Evolutionary conservation across 257 asterid species (phyloP).

Genomic region (Sherardia arvensis): DNA sequence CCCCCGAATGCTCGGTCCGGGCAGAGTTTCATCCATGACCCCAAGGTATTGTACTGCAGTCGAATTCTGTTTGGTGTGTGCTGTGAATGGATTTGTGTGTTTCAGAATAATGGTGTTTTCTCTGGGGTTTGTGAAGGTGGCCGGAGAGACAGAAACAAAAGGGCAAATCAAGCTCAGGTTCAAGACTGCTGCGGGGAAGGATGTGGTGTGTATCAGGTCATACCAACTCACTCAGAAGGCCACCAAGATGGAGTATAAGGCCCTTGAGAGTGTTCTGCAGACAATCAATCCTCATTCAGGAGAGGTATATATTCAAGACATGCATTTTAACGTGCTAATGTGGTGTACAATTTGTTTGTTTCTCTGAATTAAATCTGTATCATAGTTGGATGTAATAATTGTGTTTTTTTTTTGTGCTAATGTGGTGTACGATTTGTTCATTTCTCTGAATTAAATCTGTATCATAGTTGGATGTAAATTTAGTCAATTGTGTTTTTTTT

Average conservation of each 20-base stretch:
- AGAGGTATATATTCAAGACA: slow-evolving; percentile 38
- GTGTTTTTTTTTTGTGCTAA: background rate
- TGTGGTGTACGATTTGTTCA: background rate
- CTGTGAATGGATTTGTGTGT: background rate
- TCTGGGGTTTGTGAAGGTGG: slow-evolving; percentile 46
- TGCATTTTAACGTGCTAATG: background rate
- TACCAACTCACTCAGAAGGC: slow-evolving; percentile 97
- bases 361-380: background rate
- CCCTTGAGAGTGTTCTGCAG: slow-evolving; percentile 95
- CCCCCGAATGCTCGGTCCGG: slow-evolving; percentile 98
- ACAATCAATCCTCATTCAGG: slow-evolving; percentile 94
- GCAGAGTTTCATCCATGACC: slow-evolving; percentile 93
- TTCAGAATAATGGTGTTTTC: background rate
- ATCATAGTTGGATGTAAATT: background rate
- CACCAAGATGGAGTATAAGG: slow-evolving; percentile 95
- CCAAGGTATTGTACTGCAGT: slow-evolving; percentile 65
- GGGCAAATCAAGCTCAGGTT: slow-evolving; percentile 97
- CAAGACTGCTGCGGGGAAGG: slow-evolving; percentile 94
- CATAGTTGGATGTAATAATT: no score
- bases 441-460: background rate
- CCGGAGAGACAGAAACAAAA: slow-evolving; percentile 98
- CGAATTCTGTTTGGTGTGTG: background rate
- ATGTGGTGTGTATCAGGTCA: slow-evolving; percentile 96
- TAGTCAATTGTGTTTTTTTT: background rate
- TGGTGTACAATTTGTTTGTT: background rate